Conservation (phyloP, 1,284 basidiomycete species). For the Phellinidium pouzarii region DNA sequence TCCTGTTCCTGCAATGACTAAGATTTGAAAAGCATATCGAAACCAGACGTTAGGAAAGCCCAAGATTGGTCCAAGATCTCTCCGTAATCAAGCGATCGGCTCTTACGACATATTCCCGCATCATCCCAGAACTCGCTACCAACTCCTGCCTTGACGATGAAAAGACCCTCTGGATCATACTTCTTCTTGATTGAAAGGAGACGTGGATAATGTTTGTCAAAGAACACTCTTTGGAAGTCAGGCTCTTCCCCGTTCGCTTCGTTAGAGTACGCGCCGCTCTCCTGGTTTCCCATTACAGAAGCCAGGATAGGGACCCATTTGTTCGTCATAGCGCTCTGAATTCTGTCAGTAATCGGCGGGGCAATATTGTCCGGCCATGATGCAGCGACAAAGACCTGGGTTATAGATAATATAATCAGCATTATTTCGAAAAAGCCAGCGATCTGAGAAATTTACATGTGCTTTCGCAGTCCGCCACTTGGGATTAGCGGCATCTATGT, state of each 20-base stretch:
- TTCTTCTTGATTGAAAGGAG: slow-evolving; percentile 5
- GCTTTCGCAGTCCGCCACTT: slow-evolving; percentile 30
- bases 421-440: neutral
- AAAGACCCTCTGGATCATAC: slow-evolving; percentile 11
- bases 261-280: slow-evolving; percentile 11
- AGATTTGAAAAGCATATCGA: neutral
- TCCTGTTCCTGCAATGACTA: neutral
- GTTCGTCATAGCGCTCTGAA: slow-evolving; percentile 20
- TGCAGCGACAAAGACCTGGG: slow-evolving; percentile 8
- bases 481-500: slow-evolving; percentile 28
- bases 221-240: slow-evolving; percentile 9
- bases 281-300: slow-evolving; percentile 7
- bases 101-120: slow-evolving; percentile 16
- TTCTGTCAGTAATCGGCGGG: slow-evolving; percentile 15
- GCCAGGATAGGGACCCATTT: slow-evolving; percentile 15
- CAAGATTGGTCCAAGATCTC: neutral
- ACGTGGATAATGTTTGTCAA: slow-evolving; percentile 1
- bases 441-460: slow-evolving; percentile 24
- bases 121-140: slow-evolving; percentile 13
- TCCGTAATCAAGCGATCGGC: slow-evolving; percentile 29
- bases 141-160: slow-evolving; percentile 6
- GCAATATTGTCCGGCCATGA: slow-evolving; percentile 12
- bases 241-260: slow-evolving; percentile 8
- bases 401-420: neutral
- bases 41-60: neutral